Base-by-base conservation (phyloP, 1,139 yeast genomes). In the Candida sanyaensis region DNA sequence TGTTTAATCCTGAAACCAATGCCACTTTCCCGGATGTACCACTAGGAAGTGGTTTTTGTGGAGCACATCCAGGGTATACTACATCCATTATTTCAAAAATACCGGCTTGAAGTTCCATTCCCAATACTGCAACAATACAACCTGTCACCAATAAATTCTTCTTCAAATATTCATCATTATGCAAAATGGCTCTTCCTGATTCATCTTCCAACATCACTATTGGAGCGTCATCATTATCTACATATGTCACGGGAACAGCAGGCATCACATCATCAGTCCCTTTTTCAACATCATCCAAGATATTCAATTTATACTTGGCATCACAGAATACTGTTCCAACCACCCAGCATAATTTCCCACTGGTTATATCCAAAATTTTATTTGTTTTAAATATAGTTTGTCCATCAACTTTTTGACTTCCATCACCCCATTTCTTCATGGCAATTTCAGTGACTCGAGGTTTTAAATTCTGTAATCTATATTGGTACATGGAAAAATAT, bases 161-260 rank as follows among this genome's bases (percentile, higher is more conserved):
- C 49, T 57, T 53, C 49, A 76, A 71, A 44, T 84, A 69, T 17
- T 78, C 73, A 32, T 82, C 86, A 30, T 96, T 96, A 43, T 81
- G 83, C 30, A 93, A 69, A 28, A 83, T 65, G 9, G 96, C 86
- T 43, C 99, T 74, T 5, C 99, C 99, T 44, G 93, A 84, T 61
- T 92, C 98, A 65, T 95, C 99, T 64, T 93, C 99, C 40, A 95
- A 64, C 85, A 86, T 81, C 23, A 88, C 89, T 21, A 83, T 72
- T 1, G 76, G 80, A 38, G 52, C 51, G 4, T 56, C 61, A 1
- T 59, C 59, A 2, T 53, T 59, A 12, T 58, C 64, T n/a, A 64
- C 54, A 52, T 76, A 76, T 11, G 64, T 59, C 5, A 48, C 51
- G 0, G 72, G 72, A 5, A 50, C 59, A 64, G 55, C 55, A 2